These are phyloP conservation scores for Metschnikowia continentalis DNA, from an alignment of 805 yeast species.

Conservation along the genomic window DNA sequence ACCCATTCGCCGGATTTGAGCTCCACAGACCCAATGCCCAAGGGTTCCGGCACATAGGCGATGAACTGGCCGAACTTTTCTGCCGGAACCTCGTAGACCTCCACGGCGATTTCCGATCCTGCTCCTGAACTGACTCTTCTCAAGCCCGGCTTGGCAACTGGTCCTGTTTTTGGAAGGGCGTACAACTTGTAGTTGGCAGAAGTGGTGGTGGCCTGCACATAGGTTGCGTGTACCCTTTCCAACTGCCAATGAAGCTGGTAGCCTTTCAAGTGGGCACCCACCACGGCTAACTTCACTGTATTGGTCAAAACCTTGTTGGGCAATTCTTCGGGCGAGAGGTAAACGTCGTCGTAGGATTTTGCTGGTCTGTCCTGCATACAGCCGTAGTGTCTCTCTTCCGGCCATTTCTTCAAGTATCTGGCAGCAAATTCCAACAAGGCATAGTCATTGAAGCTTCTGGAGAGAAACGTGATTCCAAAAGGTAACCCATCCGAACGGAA, in stretches of 20 bases:
- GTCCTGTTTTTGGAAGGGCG: slow-evolving; percentile 79
- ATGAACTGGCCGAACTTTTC: slow-evolving; percentile 80
- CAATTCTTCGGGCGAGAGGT: slow-evolving; percentile 25
- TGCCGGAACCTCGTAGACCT: slow-evolving; percentile 77
- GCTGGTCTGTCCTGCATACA: slow-evolving; percentile 34
- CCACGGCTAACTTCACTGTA: slow-evolving; percentile 75
- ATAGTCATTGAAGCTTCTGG: slow-evolving; percentile 78
- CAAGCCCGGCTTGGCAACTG: slow-evolving; percentile 86
- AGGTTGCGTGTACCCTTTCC: slow-evolving; percentile 73
- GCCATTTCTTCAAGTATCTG: slow-evolving; percentile 52
- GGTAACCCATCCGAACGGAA: slow-evolving; percentile 83
- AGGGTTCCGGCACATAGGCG: slow-evolving; percentile 86
- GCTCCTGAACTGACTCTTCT: slow-evolving; percentile 63
- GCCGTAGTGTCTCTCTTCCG: slow-evolving; percentile 58
- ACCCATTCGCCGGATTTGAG: slow-evolving; percentile 77
- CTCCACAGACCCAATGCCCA: slow-evolving; percentile 93
- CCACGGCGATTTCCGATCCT: slow-evolving; percentile 68
- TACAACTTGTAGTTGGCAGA: slow-evolving; percentile 68
- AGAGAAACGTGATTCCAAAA: slow-evolving; percentile 82
- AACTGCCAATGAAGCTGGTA: slow-evolving; percentile 93
- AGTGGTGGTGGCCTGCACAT: slow-evolving; percentile 63
- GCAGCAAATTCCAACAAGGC: slow-evolving; percentile 83
- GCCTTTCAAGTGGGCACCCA: slow-evolving; percentile 91
- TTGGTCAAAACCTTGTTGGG: slow-evolving; percentile 14
- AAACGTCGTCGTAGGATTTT: slow-evolving; percentile 41